phyloP scores from a whole-genome alignment of 2,329 filamentous ascomycete species.

The Colletotrichum orbiculare region DNA sequence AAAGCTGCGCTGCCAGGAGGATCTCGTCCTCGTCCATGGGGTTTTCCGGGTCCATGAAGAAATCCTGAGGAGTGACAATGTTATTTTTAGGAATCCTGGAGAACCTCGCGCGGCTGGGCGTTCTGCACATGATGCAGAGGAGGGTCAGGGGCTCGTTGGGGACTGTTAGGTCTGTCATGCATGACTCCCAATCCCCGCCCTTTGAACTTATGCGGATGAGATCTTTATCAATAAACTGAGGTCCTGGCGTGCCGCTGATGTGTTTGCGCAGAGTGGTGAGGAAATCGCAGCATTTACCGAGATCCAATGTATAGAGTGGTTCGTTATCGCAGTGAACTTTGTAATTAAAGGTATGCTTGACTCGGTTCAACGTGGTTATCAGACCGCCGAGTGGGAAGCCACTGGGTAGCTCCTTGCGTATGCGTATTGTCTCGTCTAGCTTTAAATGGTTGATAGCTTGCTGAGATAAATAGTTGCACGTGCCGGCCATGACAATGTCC shows the following conservation, averaged over 20 bases:
- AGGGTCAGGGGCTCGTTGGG: constrained; percentile 51
- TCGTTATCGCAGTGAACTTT: constrained; percentile 53
- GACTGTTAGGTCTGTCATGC: constrained; percentile 50
- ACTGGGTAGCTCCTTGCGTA: constrained; percentile 52
- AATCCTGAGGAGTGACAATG: constrained; percentile 37
- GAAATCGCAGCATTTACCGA: constrained; percentile 53
- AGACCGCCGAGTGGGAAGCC: constrained; percentile 52
- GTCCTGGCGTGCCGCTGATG: constrained; percentile 45
- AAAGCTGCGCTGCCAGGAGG: constrained; percentile 54
- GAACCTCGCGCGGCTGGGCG: constrained; percentile 57
- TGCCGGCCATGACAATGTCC: constrained; percentile 55
- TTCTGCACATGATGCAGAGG: constrained; percentile 56
- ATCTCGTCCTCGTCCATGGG: constrained; percentile 49
- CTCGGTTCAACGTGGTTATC: constrained; percentile 48
- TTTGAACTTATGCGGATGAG: constrained; percentile 42
- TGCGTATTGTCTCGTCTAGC: constrained; percentile 45
- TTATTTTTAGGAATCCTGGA: constrained; percentile 46
- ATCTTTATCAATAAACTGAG: constrained; percentile 56
- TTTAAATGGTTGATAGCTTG: constrained; percentile 54
- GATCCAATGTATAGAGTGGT: constrained; percentile 53
- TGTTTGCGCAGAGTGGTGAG: constrained; percentile 50
- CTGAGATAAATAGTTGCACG: constrained; percentile 58
- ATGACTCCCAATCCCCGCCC: constrained; percentile 49
- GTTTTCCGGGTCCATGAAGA: constrained; percentile 51
- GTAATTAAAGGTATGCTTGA: constrained; percentile 54